Evolutionary conservation across 164 flowering plant species (phyloP).

Genomic region (Paratinospora sagittata): DNA sequence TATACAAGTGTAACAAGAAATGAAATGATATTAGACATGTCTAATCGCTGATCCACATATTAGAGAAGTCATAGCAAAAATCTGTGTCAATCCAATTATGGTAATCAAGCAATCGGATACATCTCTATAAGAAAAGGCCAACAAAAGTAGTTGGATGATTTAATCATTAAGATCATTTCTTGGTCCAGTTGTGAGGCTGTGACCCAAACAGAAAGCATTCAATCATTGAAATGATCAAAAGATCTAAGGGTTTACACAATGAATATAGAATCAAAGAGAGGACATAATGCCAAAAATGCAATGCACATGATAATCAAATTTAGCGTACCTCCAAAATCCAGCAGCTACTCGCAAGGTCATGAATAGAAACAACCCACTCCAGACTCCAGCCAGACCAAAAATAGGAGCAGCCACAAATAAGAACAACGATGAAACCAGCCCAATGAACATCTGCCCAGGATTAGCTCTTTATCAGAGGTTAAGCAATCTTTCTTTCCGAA

Average conservation of each 20-base stretch:
- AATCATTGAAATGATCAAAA: not conserved
- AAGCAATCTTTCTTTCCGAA: constrained; percentile 2
- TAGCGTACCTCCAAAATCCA: constrained; percentile 70
- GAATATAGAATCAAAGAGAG: not conserved
- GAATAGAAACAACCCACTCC: constrained; percentile 85
- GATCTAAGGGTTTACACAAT: not conserved
- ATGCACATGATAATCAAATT: not conserved
- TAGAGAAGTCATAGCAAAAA: not conserved
- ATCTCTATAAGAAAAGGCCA: not conserved
- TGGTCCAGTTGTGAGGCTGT: not conserved
- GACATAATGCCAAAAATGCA: not conserved
- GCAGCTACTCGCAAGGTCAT: constrained; percentile 83
- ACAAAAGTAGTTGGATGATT: not conserved
- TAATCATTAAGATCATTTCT: not conserved
- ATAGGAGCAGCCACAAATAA: constrained; percentile 56
- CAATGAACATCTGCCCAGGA: constrained; percentile 50
- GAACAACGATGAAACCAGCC: constrained; percentile 58
- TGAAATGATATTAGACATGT: not conserved
- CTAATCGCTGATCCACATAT: constrained; percentile 1
- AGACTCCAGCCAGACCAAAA: constrained; percentile 85
- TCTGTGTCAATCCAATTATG: not conserved
- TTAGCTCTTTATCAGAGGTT: not conserved
- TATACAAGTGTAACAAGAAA: not conserved
- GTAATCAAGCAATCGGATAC: too few species aligned
- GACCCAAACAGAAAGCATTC: not conserved